Evolutionary conservation across 176 grass and related monocot genomes (phyloP), one percentile per base, ranked within the genome.

Genomic region (Triticum turgidum): DNA sequence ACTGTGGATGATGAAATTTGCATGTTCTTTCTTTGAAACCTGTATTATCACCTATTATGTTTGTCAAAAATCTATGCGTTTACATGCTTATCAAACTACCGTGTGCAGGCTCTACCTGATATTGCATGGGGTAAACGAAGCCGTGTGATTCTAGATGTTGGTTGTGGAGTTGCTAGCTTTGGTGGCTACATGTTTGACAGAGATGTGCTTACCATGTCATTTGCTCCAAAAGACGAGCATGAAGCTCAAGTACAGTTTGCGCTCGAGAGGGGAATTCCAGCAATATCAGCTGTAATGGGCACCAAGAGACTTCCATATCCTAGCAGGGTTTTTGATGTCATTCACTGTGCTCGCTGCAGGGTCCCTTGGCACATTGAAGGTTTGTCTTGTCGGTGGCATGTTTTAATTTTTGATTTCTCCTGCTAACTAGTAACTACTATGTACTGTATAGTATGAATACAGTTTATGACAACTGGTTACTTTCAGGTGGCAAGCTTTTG

Each of bases 181-280:
- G 97, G 97, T 71, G 97, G 97, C 24, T 99, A 94, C 80, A 89
- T 97, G 81, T 99, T 99, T 87, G 97, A 99, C 45, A 97, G 97
- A 97, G 94, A 99, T 85, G 92, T 87, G 21, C 87, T 99, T 54
- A 86, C 94, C 20, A 97, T 97, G 97, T 99, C 97, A 84, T 99
- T 99, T 88, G 97, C 97, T 85, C 97, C 97, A 61, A 99, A 99
- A 87, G 97, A 99, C 71, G 97, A 99, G 92, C 97, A 99, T 81
- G 97, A 99, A 89, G 97, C 94, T 49, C 97, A 99, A 92, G 92
- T 99, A 80, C 97, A 99, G 84, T 99, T 99, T 91, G 97, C 97
- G 42, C 81, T 99, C 14, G 97, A 99, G 84, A 94, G 97, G 85
- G 97, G 97, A 82, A 94, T 99, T 84, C 97, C 97, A 81, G 97